Evolutionary conservation across 23 red algal species (phyloP).

Genomic region (Gracilaria vermiculophylla): DNA sequence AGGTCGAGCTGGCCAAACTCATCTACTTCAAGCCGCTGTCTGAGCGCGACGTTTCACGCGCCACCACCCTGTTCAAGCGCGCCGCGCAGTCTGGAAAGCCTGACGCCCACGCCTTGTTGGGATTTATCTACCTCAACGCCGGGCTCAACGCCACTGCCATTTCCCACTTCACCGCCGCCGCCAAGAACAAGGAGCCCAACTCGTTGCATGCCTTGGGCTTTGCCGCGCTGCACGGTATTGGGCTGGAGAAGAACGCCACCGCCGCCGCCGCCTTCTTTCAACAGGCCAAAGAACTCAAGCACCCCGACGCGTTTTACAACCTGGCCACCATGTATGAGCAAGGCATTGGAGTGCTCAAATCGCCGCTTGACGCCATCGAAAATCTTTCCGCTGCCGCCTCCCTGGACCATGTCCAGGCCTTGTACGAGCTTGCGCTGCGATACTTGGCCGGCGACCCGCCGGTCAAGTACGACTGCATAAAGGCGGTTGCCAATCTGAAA

Average conservation of each 20-base stretch:
- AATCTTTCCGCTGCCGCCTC: conserved; percentile 52
- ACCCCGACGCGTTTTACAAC: conserved; percentile 53
- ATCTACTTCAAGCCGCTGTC: conserved; percentile 34
- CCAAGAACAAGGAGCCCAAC: not conserved
- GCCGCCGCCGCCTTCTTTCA: conserved; percentile 30
- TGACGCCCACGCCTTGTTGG: conserved; percentile 61
- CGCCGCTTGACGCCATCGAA: not conserved
- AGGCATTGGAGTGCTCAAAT: conserved; percentile 55
- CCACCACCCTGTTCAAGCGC: conserved; percentile 40
- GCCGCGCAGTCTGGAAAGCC: conserved; percentile 49
- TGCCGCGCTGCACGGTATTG: conserved; percentile 47
- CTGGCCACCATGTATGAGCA: conserved; percentile 46
- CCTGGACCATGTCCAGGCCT: conserved; percentile 67
- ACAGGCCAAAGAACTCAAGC: conserved; percentile 19
- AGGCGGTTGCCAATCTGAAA: conserved; percentile 42
- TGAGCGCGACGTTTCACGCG: conserved; percentile 25
- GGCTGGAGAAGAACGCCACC: conserved; percentile 15
- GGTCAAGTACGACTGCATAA: conserved; percentile 44
- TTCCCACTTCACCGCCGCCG: conserved; percentile 44
- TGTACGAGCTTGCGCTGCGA: conserved; percentile 59
- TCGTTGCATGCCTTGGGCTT: conserved; percentile 56
- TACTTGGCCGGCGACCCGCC: conserved; percentile 33
- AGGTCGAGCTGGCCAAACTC: conserved; percentile 55
- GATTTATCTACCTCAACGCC: conserved; percentile 56
- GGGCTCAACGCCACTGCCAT: conserved; percentile 50